Conservation (phyloP, 805 yeast genomes). For the Candida hispaniensis region DNA sequence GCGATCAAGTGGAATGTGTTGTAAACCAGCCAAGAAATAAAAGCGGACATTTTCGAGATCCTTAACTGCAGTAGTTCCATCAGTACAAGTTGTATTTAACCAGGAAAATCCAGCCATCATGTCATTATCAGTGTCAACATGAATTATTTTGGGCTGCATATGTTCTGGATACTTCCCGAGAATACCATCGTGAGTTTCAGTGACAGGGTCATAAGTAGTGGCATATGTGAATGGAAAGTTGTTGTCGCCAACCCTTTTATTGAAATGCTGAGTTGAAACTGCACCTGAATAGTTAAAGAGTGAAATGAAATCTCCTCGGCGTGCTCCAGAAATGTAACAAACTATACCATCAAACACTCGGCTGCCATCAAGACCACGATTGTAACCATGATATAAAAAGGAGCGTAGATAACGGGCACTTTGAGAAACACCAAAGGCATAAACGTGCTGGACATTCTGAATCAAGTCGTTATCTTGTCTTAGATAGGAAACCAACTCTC, state of each 20-base stretch:
- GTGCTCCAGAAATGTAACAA: slow-evolving; percentile 14
- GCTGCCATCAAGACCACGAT: slow-evolving; percentile 3
- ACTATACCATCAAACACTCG: slow-evolving; percentile 13
- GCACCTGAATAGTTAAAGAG: slow-evolving; percentile 8
- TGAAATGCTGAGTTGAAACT: slow-evolving; percentile 13
- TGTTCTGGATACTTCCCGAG: slow-evolving; percentile 3
- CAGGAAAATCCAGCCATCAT: slow-evolving; percentile 12
- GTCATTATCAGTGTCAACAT: slow-evolving; percentile 15
- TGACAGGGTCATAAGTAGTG: slow-evolving; percentile 1
- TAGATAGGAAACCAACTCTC: slow-evolving; percentile 2
- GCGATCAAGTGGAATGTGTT: slow-evolving; percentile 6
- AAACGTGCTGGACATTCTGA: not conserved
- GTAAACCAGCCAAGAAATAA: slow-evolving; percentile 12
- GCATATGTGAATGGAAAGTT: slow-evolving; percentile 12
- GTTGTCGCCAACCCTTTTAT: slow-evolving; percentile 13
- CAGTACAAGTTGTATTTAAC: slow-evolving; percentile 8
- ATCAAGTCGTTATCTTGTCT: slow-evolving; percentile 2
- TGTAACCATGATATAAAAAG: slow-evolving; percentile 11
- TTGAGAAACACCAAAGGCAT: slow-evolving; percentile 9
- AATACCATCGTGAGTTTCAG: slow-evolving; percentile 3
- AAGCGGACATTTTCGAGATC: slow-evolving; percentile 10
- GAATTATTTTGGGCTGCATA: slow-evolving; percentile 14
- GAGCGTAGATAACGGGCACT: slow-evolving; percentile 13
- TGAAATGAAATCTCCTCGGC: slow-evolving; percentile 5
- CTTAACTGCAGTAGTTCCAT: slow-evolving; percentile 4